Evolutionary conservation across 1,284 basidiomycete species (phyloP).

Genomic region (Ganoderma resinaceum): DNA sequence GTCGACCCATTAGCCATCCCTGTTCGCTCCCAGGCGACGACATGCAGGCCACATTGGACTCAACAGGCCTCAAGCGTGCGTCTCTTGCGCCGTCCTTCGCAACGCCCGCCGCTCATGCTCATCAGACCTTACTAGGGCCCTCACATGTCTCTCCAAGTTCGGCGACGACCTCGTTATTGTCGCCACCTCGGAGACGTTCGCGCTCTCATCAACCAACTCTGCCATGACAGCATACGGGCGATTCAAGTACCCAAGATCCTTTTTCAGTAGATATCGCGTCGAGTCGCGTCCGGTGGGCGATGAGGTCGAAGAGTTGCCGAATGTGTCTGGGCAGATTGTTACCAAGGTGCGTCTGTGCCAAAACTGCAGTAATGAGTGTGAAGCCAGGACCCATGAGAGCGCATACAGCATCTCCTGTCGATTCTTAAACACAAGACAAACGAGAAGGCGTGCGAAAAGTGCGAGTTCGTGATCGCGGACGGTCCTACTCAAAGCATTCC

Average conservation of each 20-base stretch:
- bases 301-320: conserved; percentile 32
- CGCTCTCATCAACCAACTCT: conserved; percentile 76
- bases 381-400: background rate
- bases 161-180: conserved; percentile 79
- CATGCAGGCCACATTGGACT: conserved; percentile 57
- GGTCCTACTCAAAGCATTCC: conserved; percentile 42
- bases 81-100: conserved; percentile 13
- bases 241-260: conserved; percentile 72
- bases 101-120: conserved; percentile 22
- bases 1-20: background rate
- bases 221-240: conserved; percentile 82
- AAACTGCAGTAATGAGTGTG: background rate
- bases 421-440: conserved; percentile 75
- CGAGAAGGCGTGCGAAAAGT: conserved; percentile 78
- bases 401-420: conserved; percentile 66
- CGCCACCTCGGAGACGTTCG: conserved; percentile 63
- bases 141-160: conserved; percentile 79
- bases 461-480: conserved; percentile 74
- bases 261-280: conserved; percentile 73
- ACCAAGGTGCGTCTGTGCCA: conserved; percentile 58
- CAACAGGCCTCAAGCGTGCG: conserved; percentile 56
- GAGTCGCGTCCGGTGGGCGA: conserved; percentile 30
- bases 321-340: conserved; percentile 62
- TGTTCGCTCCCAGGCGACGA: background rate
- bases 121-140: conserved; percentile 73